These are phyloP conservation scores for Artemisia tridentata DNA, from an alignment of 129 eudicot species.

Conservation along the genomic window DNA sequence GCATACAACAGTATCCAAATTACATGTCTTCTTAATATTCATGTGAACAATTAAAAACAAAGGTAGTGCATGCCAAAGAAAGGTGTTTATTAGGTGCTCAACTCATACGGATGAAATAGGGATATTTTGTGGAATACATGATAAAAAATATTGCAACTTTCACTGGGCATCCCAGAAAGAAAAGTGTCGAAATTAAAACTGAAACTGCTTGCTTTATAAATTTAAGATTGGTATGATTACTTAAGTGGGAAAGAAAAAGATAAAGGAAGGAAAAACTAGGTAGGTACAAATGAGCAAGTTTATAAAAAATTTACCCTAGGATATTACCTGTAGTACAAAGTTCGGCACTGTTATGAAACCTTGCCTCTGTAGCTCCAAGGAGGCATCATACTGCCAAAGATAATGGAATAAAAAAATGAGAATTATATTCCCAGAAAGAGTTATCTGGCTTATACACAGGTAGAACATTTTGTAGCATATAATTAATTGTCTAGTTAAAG, in stretches of 20 bases:
- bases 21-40: not conserved
- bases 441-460: conserved; percentile 1
- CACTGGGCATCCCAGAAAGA: not conserved
- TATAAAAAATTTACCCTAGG: not conserved
- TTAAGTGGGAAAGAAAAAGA: not conserved
- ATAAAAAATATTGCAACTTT: not conserved
- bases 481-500: not conserved
- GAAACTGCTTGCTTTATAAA: too few species aligned
- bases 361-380: conserved; percentile 73
- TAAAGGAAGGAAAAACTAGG: not conserved
- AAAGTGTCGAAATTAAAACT: too few species aligned
- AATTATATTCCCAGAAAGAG: conserved; percentile 7
- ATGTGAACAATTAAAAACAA: not conserved
- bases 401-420: not conserved
- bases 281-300: conserved; percentile 3
- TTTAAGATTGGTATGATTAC: not conserved
- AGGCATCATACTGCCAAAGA: conserved; percentile 79
- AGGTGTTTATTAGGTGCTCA: not conserved
- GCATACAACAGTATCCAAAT: not conserved
- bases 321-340: conserved; percentile 64
- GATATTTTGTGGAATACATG: not conserved
- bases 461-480: not conserved
- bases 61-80: conserved; percentile 9
- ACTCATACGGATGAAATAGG: not conserved
- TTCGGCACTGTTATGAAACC: conserved; percentile 87